Evolutionary conservation across 108 stramenopile genomes (phyloP).

Genomic region (Cyclotella baltica): DNA sequence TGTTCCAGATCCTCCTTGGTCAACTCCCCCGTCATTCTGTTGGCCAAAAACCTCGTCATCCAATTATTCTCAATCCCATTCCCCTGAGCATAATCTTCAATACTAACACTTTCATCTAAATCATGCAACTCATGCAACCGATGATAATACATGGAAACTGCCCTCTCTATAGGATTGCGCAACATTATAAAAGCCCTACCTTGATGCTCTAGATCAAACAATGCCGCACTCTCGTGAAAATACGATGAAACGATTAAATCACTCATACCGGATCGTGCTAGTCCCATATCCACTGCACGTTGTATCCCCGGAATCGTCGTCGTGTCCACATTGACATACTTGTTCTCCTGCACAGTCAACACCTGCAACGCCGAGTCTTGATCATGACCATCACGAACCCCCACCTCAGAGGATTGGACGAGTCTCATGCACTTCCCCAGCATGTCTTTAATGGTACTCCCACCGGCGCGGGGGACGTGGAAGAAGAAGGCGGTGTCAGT

Average conservation of each 20-base stretch:
- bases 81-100: constrained; percentile 62
- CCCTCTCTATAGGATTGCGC: constrained; percentile 57
- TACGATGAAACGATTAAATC: constrained; percentile 59
- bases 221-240: constrained; percentile 41
- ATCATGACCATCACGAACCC: constrained; percentile 53
- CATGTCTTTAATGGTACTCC: constrained; percentile 53
- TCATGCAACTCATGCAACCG: constrained; percentile 28
- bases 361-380: constrained; percentile 43
- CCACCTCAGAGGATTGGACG: constrained; percentile 48
- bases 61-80: constrained; percentile 67
- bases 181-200: constrained; percentile 58
- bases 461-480: constrained; percentile 56
- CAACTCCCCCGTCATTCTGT: constrained; percentile 59
- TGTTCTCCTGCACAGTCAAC: constrained; percentile 38
- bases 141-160: constrained; percentile 57
- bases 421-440: constrained; percentile 44
- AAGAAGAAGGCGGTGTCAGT: constrained; percentile 59
- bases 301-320: constrained; percentile 51
- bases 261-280: constrained; percentile 39
- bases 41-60: constrained; percentile 55
- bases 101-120: constrained; percentile 36
- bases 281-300: constrained; percentile 52
- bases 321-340: constrained; percentile 65
- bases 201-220: constrained; percentile 55
- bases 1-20: constrained; percentile 56